Evolutionary conservation across 805 yeast species (phyloP).

Genomic region (Wickerhamiella australiensis): DNA sequence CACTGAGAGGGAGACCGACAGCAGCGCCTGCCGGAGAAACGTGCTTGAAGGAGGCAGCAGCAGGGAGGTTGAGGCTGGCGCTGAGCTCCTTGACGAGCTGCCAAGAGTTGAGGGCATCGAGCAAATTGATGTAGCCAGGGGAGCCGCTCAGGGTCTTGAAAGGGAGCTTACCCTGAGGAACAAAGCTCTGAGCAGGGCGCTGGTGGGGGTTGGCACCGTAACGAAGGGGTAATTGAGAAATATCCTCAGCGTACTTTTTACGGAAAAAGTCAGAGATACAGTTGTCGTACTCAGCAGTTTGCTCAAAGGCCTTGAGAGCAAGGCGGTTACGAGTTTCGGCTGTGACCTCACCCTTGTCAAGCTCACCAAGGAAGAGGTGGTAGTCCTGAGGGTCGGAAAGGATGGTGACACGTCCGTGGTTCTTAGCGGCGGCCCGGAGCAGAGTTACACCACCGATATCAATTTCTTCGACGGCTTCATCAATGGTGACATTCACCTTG

Average conservation of each 20-base stretch:
- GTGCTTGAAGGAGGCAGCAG: constrained; percentile 98
- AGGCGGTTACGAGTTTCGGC: constrained; percentile 62
- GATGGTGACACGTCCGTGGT: constrained; percentile 91
- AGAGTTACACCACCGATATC: constrained; percentile 98
- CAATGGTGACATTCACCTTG: constrained; percentile 87
- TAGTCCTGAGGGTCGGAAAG: constrained; percentile 92
- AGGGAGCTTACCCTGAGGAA: constrained; percentile 76
- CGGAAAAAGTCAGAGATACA: constrained; percentile 95
- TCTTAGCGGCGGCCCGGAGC: constrained; percentile 96
- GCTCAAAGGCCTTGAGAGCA: constrained; percentile 95
- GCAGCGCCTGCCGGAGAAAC: constrained; percentile 99
- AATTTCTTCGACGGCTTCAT: constrained; percentile 96
- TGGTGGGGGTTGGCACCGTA: constrained; percentile 99
- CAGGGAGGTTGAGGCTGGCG: constrained; percentile 88
- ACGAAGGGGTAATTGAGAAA: constrained; percentile 83
- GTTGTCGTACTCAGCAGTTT: constrained; percentile 94
- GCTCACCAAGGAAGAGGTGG: constrained; percentile 72
- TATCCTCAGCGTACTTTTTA: constrained; percentile 86
- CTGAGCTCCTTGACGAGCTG: constrained; percentile 94
- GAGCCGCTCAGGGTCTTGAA: constrained; percentile 89
- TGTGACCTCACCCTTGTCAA: constrained; percentile 61
- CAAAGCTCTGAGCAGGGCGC: constrained; percentile 97
- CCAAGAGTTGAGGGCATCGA: constrained; percentile 97
- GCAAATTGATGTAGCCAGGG: constrained; percentile 93
- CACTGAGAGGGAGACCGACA: constrained; percentile 86